Conservation (phyloP, 345 rosid species). For the Microcos paniculata region DNA sequence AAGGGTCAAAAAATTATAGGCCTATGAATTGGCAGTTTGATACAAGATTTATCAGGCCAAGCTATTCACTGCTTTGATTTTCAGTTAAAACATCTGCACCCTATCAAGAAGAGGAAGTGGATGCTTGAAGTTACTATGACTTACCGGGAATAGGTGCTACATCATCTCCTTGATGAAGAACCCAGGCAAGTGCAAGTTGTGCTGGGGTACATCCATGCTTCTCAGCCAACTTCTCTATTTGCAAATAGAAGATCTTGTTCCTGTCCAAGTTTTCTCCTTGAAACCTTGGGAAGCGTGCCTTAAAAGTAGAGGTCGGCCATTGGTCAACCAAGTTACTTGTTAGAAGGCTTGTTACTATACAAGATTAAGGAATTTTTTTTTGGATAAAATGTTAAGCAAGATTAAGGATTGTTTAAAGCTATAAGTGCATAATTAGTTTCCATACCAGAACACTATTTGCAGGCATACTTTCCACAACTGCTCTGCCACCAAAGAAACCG, state of each 20-base stretch:
- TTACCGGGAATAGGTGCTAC: slow-evolving; percentile 47
- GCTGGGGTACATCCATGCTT: slow-evolving; percentile 33
- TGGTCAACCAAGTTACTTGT: neutral
- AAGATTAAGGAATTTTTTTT: neutral
- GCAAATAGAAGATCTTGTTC: slow-evolving; percentile 32
- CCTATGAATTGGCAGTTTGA: too few species aligned
- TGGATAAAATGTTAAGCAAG: too few species aligned
- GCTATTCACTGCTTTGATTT: neutral
- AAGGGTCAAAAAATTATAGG: neutral
- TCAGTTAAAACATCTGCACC: neutral
- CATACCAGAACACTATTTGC: slow-evolving; percentile 36
- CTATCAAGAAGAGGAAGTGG: neutral
- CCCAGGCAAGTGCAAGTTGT: slow-evolving; percentile 47
- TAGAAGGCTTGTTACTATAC: neutral
- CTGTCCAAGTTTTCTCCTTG: slow-evolving; percentile 28
- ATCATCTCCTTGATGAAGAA: slow-evolving; percentile 45
- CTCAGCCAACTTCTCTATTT: slow-evolving; percentile 28
- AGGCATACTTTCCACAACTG: slow-evolving; percentile 35
- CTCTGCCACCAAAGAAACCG: slow-evolving; percentile 30
- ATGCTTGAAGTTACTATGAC: neutral
- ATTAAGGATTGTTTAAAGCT: neutral
- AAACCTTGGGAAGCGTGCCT: slow-evolving; percentile 28
- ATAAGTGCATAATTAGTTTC: neutral
- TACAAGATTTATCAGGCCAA: neutral
- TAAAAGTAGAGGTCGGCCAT: neutral